Evolutionary conservation across 768 basidiomycete genomes (phyloP).

Genomic region (Lyophyllum shimeji): DNA sequence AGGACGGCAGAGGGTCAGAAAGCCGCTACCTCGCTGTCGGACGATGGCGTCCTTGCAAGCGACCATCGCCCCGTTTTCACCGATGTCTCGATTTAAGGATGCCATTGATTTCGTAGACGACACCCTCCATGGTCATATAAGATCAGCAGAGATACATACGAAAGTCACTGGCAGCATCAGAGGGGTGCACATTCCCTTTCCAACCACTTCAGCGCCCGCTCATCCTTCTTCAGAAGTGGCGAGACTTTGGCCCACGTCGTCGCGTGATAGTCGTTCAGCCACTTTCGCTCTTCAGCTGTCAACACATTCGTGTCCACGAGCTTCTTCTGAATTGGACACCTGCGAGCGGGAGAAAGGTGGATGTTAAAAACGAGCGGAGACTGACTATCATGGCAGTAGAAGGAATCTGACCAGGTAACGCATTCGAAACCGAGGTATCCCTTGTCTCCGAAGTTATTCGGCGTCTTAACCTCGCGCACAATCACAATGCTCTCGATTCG

Average conservation of each 20-base stretch:
- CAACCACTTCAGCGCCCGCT: constrained; percentile 61
- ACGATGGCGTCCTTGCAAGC: constrained; percentile 53
- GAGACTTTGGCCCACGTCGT: constrained; percentile 73
- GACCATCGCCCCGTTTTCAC: constrained; percentile 57
- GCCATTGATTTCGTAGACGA: background rate
- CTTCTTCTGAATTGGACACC: constrained; percentile 88
- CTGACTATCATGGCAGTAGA: background rate
- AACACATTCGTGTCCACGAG: constrained; percentile 69
- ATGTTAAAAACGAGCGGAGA: background rate
- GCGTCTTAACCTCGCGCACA: constrained; percentile 68
- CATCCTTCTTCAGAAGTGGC: constrained; percentile 65
- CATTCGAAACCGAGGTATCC: constrained; percentile 85
- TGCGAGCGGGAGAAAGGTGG: constrained; percentile 16
- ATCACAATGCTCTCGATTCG: constrained; percentile 90
- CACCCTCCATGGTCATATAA: background rate
- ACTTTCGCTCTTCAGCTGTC: constrained; percentile 62
- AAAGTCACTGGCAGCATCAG: constrained; percentile 15
- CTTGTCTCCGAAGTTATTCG: constrained; percentile 78
- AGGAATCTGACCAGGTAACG: constrained; percentile 71
- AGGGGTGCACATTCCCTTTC: constrained; percentile 54
- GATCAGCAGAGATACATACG: background rate
- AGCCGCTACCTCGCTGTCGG: constrained; percentile 40
- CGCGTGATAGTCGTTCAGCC: constrained; percentile 84
- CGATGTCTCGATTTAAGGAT: constrained; percentile 28
- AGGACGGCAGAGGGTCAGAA: constrained; percentile 39